These are phyloP conservation scores for Choiromyces venosus DNA, from an alignment of 495 filamentous ascomycete genomes.

Conservation along the genomic window DNA sequence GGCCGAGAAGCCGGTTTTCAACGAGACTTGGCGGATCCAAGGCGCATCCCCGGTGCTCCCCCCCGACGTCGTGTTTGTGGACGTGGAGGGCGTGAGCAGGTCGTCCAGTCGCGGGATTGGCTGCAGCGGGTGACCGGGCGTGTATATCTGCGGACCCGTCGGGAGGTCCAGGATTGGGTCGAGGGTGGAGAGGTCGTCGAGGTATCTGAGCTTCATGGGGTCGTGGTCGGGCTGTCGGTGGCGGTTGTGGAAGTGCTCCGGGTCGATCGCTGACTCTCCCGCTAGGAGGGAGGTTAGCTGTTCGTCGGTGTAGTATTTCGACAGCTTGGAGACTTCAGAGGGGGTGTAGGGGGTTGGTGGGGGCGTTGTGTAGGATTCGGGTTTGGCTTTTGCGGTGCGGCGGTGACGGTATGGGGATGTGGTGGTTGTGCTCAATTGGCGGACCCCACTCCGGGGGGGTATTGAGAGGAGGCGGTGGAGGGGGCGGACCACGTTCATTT, in stretches of 20 bases:
- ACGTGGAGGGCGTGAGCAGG: constrained; percentile 31
- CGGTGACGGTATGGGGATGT: constrained; percentile 44
- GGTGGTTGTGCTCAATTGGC: constrained; percentile 49
- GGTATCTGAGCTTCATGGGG: constrained; percentile 64
- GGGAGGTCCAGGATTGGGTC: constrained; percentile 67
- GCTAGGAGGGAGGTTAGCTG: constrained; percentile 82
- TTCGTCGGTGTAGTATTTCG: constrained; percentile 64
- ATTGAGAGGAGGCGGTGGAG: constrained; percentile 50
- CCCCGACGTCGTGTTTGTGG: constrained; percentile 50
- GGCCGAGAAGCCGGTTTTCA: constrained; percentile 57
- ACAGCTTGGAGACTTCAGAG: constrained; percentile 60
- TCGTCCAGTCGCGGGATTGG: constrained; percentile 42
- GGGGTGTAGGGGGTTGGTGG: constrained; percentile 54
- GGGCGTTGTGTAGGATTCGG: constrained; percentile 33
- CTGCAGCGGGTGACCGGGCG: constrained; percentile 39
- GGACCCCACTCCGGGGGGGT: constrained; percentile 45
- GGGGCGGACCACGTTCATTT: constrained; percentile 57
- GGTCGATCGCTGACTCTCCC: constrained; percentile 75
- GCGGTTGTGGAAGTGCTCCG: constrained; percentile 61
- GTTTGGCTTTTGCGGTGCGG: constrained; percentile 52
- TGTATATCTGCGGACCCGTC: constrained; percentile 38
- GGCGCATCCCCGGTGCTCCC: constrained; percentile 48
- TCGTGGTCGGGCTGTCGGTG: constrained; percentile 66
- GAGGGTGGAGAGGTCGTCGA: constrained; percentile 76
- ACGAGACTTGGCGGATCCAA: constrained; percentile 46